phyloP scores from a whole-genome alignment of 306 rosid genomes.

The Glycine soja region DNA sequence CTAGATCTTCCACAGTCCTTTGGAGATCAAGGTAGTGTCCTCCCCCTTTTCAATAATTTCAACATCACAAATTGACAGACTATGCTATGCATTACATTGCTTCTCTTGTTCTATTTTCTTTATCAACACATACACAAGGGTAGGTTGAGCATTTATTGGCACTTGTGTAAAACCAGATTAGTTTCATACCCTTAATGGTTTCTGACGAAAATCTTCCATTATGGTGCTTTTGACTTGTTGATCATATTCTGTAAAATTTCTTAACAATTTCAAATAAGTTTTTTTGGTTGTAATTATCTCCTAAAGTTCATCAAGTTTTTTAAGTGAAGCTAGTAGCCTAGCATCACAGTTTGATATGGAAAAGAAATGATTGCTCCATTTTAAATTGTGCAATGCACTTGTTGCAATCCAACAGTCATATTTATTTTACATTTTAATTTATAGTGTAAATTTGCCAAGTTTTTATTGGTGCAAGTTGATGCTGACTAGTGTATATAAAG shows the following conservation, averaged over 20 bases:
- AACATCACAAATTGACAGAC: no score
- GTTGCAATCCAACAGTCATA: background rate
- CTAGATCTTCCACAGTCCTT: slow-evolving; percentile 53
- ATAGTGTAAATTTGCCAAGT: background rate
- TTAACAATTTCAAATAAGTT: no score
- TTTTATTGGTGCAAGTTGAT: slow-evolving; percentile 25
- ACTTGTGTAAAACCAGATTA: background rate
- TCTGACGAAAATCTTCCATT: background rate
- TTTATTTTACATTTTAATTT: background rate
- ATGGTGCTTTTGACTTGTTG: background rate
- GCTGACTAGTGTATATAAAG: background rate
- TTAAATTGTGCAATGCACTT: background rate
- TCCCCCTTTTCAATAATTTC: no score
- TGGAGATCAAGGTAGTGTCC: slow-evolving; percentile 50
- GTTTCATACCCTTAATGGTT: no score
- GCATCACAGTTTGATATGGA: slow-evolving; percentile 4
- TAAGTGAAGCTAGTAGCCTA: background rate
- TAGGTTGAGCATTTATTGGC: slow-evolving; percentile 8
- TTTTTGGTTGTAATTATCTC: background rate
- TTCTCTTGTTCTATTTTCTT: slow-evolving; percentile 6
- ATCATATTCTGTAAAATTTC: background rate
- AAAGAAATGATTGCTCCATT: background rate
- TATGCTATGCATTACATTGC: slow-evolving; percentile 31
- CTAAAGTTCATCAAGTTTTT: slow-evolving; percentile 19
- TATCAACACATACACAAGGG: slow-evolving; percentile 5